These are phyloP conservation scores for Coemansia sp. DNA, from an alignment of 192 early-diverging fungal genomes.

Conservation along the genomic window DNA sequence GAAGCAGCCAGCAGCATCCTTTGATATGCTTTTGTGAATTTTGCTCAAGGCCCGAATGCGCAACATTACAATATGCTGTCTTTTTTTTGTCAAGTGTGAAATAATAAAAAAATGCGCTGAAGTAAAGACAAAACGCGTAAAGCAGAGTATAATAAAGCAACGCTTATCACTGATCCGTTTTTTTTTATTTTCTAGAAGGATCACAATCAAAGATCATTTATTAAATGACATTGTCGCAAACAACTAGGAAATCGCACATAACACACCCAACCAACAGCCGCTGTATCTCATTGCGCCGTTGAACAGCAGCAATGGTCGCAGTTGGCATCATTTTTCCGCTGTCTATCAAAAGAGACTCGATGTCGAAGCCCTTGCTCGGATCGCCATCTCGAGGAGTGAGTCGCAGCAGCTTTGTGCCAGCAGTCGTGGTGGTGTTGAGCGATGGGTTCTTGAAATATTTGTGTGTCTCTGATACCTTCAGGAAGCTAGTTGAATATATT, in stretches of 20 bases:
- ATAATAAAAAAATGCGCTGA: not conserved
- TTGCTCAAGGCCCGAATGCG: not conserved
- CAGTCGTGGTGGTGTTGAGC: slow-evolving; percentile 29
- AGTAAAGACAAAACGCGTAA: too few species aligned
- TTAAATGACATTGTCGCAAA: slow-evolving; percentile 20
- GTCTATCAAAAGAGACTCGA: slow-evolving; percentile 33
- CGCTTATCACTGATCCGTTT: not conserved
- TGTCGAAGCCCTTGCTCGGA: slow-evolving; percentile 14
- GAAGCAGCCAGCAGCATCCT: not conserved
- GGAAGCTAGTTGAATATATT: slow-evolving; percentile 37
- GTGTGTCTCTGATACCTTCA: slow-evolving; percentile 28
- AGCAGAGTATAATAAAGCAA: not conserved
- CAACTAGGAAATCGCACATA: slow-evolving; percentile 32
- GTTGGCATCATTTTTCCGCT: slow-evolving; percentile 46
- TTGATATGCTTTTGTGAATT: not conserved
- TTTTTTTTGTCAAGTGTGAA: not conserved
- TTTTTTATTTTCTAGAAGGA: not conserved
- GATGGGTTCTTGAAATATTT: slow-evolving; percentile 32
- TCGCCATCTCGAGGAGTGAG: slow-evolving; percentile 16
- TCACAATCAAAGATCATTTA: not conserved
- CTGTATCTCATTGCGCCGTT: slow-evolving; percentile 39
- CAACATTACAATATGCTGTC: not conserved
- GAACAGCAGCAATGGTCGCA: slow-evolving; percentile 44
- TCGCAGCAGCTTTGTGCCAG: slow-evolving; percentile 36
- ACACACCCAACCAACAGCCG: slow-evolving; percentile 43